Evolutionary conservation across 441 rosid species (phyloP).

Genomic region (Populus hybrid): DNA sequence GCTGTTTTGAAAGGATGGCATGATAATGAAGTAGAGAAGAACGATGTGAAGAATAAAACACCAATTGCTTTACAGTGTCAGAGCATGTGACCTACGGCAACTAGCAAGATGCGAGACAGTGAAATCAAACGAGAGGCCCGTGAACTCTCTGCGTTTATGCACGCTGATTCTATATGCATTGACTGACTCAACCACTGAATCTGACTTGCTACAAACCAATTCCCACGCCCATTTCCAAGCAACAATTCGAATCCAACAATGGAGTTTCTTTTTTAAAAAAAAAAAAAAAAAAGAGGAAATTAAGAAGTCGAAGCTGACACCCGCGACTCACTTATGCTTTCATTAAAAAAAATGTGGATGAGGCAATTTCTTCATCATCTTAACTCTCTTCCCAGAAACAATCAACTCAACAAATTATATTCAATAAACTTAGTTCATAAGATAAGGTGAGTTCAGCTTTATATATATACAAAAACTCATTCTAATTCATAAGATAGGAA

Average conservation of each 20-base stretch:
- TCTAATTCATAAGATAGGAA: no score
- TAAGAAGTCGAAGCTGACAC: no score
- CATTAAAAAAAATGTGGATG: no score
- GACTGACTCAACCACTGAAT: conserved; percentile 17
- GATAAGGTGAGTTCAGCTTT: no score
- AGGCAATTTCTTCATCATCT: no score
- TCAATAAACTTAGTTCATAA: no score
- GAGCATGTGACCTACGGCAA: conserved; percentile 46
- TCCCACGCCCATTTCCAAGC: conserved; percentile 34
- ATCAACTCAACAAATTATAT: conserved; percentile 2
- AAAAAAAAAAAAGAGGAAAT: no score
- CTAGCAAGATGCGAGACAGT: conserved; percentile 29
- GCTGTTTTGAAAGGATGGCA: conserved; percentile 7
- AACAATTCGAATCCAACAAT: background rate
- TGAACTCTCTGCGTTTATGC: conserved; percentile 26
- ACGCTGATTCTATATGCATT: background rate
- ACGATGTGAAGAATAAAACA: conserved; percentile 38
- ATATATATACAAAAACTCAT: no score
- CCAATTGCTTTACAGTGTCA: conserved; percentile 19
- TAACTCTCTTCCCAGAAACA: no score
- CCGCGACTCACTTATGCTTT: no score
- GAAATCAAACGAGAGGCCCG: conserved; percentile 39
- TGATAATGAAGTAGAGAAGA: conserved; percentile 21
- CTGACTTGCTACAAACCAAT: conserved; percentile 11
- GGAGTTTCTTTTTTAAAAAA: background rate